Evolutionary conservation across 768 basidiomycete genomes (phyloP).

Genomic region (Floccularia luteovirens): DNA sequence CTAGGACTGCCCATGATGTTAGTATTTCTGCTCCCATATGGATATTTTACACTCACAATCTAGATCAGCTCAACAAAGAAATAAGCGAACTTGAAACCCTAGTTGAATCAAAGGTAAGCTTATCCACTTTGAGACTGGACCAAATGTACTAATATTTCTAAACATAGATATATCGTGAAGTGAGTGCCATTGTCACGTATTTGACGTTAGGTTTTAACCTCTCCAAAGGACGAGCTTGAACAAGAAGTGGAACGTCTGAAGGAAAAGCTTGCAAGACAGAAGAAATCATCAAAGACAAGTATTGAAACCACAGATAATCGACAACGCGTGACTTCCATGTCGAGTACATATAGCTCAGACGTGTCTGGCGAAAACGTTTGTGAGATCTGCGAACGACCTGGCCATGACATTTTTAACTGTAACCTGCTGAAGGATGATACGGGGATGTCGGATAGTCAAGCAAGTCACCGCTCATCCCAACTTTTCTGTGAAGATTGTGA

Average conservation of each 20-base stretch:
- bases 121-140: not conserved
- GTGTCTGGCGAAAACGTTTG: constrained; percentile 36
- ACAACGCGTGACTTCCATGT: constrained; percentile 18
- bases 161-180: constrained; percentile 77
- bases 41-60: constrained; percentile 1
- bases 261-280: constrained; percentile 59
- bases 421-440: constrained; percentile 65
- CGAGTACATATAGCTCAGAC: constrained; percentile 17
- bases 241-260: constrained; percentile 74
- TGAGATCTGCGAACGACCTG: constrained; percentile 81
- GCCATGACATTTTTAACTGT: constrained; percentile 85
- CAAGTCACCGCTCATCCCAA: constrained; percentile 11
- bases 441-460: constrained; percentile 17
- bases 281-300: constrained; percentile 47
- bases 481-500: constrained; percentile 81
- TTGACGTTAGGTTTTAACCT: not conserved
- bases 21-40: constrained; percentile 12
- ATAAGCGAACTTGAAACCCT: constrained; percentile 88
- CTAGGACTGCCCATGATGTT: constrained; percentile 62
- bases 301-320: constrained; percentile 26
- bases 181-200: constrained; percentile 13
- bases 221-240: constrained; percentile 72
- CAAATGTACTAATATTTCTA: not conserved
- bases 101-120: constrained; percentile 88
- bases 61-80: constrained; percentile 77